Evolutionary conservation across 2,329 filamentous ascomycete species (phyloP), one percentile per base, ranked within the genome.

Genomic region (Fusarium sp.): DNA sequence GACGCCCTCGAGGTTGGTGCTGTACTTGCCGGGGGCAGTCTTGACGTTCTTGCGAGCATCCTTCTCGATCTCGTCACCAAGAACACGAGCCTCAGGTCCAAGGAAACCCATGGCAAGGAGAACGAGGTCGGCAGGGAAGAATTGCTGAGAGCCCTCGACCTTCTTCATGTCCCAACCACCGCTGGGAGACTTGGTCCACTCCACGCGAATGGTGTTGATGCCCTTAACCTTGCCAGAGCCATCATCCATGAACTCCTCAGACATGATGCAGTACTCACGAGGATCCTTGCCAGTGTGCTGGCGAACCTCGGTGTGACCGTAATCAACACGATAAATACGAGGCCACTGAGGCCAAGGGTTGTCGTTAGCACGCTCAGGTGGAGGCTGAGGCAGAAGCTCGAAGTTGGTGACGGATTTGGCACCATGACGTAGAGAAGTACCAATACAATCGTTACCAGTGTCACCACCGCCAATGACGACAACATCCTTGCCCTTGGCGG

Each of bases 131-230:
- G 95, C 95, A 41, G 94, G 94, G 92, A 98, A 98, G 88, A 97
- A 97, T 81, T 98, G 91, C 86, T 97, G 93, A 70, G 93, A 95
- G 41, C 93, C 95, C 75, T 97, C 95, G 36, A 97, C 88, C 83
- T 97, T 95, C 89, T 97, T 97, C 95, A 98, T 98, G 84, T 98
- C 95, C 95, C 95, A 98, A 48, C 95, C 95, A 74, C 95, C 95
- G 70, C 90, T 91, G 33, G 93, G 88, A 60, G 91, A 94, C 87
- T 95, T 96, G 77, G 94, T 96, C 95, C 95, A 98, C 82, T 98
- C 95, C 47, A 98, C 95, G 61, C 95, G 94, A 66, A 96, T 90
- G 47, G 95, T 97, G 85, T 96, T 97, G 88, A 98, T 97, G 72
- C 95, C 95, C 87, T 95, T 97, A 80, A 98, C 94, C 74, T 92